Percentiles rank a stretch among this genome's conserved stretches.
These are phyloP conservation scores for Trichoderma hamatum DNA, from an alignment of 2,329 filamentous ascomycete genomes.

Conservation along the genomic window DNA sequence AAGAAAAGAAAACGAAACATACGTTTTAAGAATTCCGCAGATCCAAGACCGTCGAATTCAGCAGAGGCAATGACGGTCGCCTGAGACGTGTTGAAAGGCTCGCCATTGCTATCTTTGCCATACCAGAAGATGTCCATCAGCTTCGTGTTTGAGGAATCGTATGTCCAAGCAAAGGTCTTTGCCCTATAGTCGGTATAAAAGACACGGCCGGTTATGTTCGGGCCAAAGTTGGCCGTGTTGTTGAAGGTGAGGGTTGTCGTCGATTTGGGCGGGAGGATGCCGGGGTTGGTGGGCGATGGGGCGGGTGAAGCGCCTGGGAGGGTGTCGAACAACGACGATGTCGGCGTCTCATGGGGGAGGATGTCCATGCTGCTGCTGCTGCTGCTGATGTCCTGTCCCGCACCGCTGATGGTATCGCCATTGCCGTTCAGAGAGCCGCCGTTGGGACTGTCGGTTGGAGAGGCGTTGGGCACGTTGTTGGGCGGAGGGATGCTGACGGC, in stretches of 20 bases:
- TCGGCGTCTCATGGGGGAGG: not conserved
- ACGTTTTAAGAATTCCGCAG: not conserved
- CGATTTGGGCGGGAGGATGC: not conserved
- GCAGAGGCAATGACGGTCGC: conserved; percentile 2
- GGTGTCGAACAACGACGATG: not conserved
- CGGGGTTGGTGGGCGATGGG: not conserved
- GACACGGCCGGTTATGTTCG: not conserved
- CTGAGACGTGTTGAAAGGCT: not conserved
- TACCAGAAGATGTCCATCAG: conserved; percentile 19
- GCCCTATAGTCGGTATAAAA: not conserved
- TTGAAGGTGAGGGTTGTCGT: conserved; percentile 16
- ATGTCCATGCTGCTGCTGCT: not conserved
- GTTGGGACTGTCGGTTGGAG: not conserved
- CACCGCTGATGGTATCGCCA: not conserved
- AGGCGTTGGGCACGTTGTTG: not conserved
- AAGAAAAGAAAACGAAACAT: not conserved
- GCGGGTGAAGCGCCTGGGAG: not conserved
- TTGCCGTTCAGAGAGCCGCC: not conserved
- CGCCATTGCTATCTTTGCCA: not conserved
- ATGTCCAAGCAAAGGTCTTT: conserved; percentile 18
- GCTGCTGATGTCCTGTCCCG: not conserved
- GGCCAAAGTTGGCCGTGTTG: conserved; percentile 6
- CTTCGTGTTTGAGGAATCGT: not conserved
- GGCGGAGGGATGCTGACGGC: not conserved
- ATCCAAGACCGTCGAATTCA: not conserved